Evolutionary conservation across 108 stramenopile genomes (phyloP).

Genomic region (Cyclotella baltica): DNA sequence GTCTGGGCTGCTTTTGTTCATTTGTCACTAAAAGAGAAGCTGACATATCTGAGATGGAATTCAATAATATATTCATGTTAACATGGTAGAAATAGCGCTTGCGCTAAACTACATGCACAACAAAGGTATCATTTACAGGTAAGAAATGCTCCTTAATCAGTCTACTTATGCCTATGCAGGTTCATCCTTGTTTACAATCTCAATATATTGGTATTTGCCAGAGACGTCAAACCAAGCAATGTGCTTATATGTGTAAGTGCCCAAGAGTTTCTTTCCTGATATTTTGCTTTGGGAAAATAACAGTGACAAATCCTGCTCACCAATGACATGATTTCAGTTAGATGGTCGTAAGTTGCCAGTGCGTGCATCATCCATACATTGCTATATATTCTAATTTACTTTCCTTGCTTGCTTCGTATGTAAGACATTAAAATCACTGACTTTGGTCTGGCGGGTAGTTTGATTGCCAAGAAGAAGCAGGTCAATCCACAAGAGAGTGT

Average conservation of each 20-base stretch:
- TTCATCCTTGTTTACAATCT: too few relatives aligned
- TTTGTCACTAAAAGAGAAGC: too few relatives aligned
- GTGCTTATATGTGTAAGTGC: conserved; percentile 34
- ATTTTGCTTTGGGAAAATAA: too few relatives aligned
- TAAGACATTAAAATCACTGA: conserved; percentile 49
- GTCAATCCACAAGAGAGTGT: conserved; percentile 10
- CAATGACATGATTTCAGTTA: neutral
- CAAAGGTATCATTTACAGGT: conserved; percentile 46
- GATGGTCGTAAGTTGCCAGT: conserved; percentile 24
- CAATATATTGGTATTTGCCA: neutral
- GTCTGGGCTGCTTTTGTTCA: too few relatives aligned
- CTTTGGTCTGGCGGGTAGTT: conserved; percentile 50
- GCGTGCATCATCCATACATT: neutral
- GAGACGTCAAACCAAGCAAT: conserved; percentile 57
- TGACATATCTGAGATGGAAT: neutral
- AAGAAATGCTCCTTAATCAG: too few relatives aligned
- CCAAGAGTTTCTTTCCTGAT: too few relatives aligned
- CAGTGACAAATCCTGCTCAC: too few relatives aligned
- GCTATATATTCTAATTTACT: too few relatives aligned
- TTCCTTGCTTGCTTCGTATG: neutral
- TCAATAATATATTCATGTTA: neutral
- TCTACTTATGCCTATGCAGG: too few relatives aligned
- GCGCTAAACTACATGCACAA: conserved; percentile 48
- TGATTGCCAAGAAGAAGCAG: conserved; percentile 21
- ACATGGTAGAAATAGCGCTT: conserved; percentile 34